phyloP scores from a whole-genome alignment of 257 asterid species.

The Solanum pimpinellifolium region DNA sequence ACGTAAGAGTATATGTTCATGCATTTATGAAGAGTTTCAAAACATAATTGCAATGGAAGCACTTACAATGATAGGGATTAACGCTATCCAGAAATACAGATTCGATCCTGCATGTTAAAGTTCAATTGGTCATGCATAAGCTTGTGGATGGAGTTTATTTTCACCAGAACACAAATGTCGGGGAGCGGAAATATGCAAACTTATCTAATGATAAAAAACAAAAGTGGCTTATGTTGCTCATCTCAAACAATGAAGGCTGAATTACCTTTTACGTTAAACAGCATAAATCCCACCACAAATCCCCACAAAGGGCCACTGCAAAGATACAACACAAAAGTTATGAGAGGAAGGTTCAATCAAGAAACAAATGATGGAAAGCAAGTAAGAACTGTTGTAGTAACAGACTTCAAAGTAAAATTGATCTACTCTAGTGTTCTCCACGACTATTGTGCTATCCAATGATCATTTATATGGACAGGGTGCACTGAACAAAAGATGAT shows the following conservation, averaged over 20 bases:
- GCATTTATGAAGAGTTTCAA: background rate
- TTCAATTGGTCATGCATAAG: slow-evolving; percentile 2
- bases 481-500: background rate
- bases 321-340: background rate
- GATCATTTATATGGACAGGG: background rate
- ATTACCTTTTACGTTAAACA: slow-evolving; percentile 75
- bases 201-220: background rate
- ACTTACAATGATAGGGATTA: slow-evolving; percentile 81
- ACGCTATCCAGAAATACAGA: slow-evolving; percentile 98
- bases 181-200: background rate
- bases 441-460: background rate
- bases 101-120: slow-evolving; percentile 67
- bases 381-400: background rate
- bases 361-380: background rate
- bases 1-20: background rate
- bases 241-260: background rate
- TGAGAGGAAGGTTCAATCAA: background rate
- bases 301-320: slow-evolving; percentile 97
- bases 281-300: slow-evolving; percentile 92
- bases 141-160: background rate
- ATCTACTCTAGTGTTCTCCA: background rate
- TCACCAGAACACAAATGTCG: background rate
- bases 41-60: background rate
- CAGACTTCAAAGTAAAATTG: background rate
- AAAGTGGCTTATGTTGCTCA: background rate